phyloP scores from a whole-genome alignment of 768 basidiomycete species.

The Xanthoconium stramineum region DNA sequence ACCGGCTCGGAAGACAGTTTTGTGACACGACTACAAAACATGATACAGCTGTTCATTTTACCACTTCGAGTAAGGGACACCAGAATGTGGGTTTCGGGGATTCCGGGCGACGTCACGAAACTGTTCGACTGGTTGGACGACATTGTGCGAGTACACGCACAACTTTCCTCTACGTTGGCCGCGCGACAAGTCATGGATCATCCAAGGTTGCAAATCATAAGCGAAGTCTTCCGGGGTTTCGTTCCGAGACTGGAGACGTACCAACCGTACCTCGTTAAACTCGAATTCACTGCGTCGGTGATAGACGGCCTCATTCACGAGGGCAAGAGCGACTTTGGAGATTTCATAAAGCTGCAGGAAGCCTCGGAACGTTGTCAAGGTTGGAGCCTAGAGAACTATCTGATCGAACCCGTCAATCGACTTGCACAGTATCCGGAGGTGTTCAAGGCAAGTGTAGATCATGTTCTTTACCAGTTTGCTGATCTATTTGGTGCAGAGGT shows the following conservation, averaged over 20 bases:
- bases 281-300: constrained; percentile 55
- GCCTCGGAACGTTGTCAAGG: constrained; percentile 49
- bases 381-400: constrained; percentile 62
- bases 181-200: constrained; percentile 39
- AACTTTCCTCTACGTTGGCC: constrained; percentile 52
- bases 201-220: constrained; percentile 49
- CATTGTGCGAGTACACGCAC: constrained; percentile 72
- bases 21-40: constrained; percentile 59
- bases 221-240: constrained; percentile 57
- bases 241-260: constrained; percentile 74
- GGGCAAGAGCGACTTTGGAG: constrained; percentile 70
- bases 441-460: constrained; percentile 58
- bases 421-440: constrained; percentile 67
- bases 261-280: constrained; percentile 78
- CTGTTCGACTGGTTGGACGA: constrained; percentile 90
- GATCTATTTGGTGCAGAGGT: constrained; percentile 45
- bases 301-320: constrained; percentile 51
- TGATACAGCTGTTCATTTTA: constrained; percentile 69
- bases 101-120: constrained; percentile 65
- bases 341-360: constrained; percentile 75
- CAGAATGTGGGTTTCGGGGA: constrained; percentile 75
- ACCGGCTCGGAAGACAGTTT: constrained; percentile 67
- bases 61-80: constrained; percentile 73
- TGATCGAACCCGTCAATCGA: constrained; percentile 74
- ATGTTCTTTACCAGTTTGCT: background rate